Base-by-base conservation (phyloP, 306 rosid genomes). In the Lithocarpus polystachyus region DNA sequence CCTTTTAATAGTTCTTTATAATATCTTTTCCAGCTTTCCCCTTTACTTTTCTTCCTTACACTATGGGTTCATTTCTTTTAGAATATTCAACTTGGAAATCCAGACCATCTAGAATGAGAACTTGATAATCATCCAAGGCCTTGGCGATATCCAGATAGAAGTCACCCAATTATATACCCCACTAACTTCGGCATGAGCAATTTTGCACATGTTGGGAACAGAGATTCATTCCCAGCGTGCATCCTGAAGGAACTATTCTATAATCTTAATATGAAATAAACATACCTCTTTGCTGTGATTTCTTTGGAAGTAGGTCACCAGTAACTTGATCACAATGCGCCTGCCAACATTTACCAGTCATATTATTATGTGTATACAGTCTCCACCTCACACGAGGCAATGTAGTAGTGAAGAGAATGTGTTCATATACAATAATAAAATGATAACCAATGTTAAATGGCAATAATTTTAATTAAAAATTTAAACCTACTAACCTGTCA, bases 201-300 rank as follows among this genome's bases (percentile, higher is more conserved):
- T 64, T 37, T 7, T 10, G 28, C 61, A 29, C 29, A 40, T 18
- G 71, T 48, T 45, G 72, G 73, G 26, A 52, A 55, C 18, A n/a
- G 12, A 6, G 17, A 48, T 17, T 40, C 69, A 59, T 23, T 68
- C 40, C 33, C 53, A 68, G 61, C 54, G 7, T 56, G 57, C 75
- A 77, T 37, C 33, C 73, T 28, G 64, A 75, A 69, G 74, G 79
- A 74, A 59, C 53, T 29, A n/a, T n/a, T n/a, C n/a, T n/a, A 57
- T 40, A 77, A 40, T 12, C 48, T 10, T 18, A 45, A 29, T 53
- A 51, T 56, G 70, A 52, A 75, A 78, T 55, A 29, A 68, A 45
- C 76, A 31, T 83, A 95, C 99, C 97, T 94, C 99, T 90, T 92
- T 94, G 87, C 97, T 95, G 87, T 95, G 93, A 82, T 92, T 95